These are phyloP conservation scores for Helenozyma rhizophorensis DNA, from an alignment of 805 yeast species.

Conservation along the genomic window DNA sequence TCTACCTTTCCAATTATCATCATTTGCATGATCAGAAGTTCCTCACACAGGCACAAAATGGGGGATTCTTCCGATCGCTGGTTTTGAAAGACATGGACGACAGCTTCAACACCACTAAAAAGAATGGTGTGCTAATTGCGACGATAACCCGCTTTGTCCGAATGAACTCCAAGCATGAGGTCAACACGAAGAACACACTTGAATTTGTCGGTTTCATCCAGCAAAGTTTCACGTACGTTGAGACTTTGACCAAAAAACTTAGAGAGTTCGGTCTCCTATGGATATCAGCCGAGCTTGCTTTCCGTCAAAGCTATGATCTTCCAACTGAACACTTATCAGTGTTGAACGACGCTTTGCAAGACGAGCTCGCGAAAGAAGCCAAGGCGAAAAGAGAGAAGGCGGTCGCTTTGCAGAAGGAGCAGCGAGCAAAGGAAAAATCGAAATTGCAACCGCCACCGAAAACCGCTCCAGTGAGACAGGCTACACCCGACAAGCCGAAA, in stretches of 20 bases:
- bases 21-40: slow-evolving; percentile 42
- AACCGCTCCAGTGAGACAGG: no score
- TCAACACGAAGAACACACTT: slow-evolving; percentile 30
- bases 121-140: slow-evolving; percentile 47
- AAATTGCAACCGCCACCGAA: not conserved
- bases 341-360: slow-evolving; percentile 12
- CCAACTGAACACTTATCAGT: slow-evolving; percentile 22
- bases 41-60: slow-evolving; percentile 21
- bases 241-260: slow-evolving; percentile 26
- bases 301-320: slow-evolving; percentile 33
- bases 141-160: slow-evolving; percentile 44
- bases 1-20: slow-evolving; percentile 41
- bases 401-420: slow-evolving; percentile 1
- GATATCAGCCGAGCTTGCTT: slow-evolving; percentile 39
- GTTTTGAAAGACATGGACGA: slow-evolving; percentile 30
- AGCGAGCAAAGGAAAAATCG: slow-evolving; percentile 2
- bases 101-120: slow-evolving; percentile 39
- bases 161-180: slow-evolving; percentile 31
- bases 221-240: slow-evolving; percentile 33
- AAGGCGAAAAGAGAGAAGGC: slow-evolving; percentile 4
- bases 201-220: slow-evolving; percentile 40
- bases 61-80: slow-evolving; percentile 11
- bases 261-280: slow-evolving; percentile 38
- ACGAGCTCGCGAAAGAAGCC: slow-evolving; percentile 4
- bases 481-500: no score